These are phyloP conservation scores for Aurifilum marmelostoma DNA, from an alignment of 2,329 filamentous ascomycete species.

Conservation along the genomic window DNA sequence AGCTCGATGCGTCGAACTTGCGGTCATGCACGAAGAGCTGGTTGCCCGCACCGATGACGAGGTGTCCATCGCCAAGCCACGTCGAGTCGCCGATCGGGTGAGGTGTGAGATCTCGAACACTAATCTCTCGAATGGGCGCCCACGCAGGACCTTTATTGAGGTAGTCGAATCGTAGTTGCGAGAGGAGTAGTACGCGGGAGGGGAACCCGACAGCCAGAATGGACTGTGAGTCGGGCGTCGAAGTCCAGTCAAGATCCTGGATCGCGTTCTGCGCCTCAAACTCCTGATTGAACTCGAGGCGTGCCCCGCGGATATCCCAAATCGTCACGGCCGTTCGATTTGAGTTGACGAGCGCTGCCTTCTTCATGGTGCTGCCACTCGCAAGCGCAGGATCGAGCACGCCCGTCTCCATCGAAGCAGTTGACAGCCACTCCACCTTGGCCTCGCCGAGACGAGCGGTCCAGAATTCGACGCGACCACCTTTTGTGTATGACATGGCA, in stretches of 20 bases:
- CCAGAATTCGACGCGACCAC: slow-evolving; percentile 80
- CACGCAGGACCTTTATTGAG: slow-evolving; percentile 87
- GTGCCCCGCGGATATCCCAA: slow-evolving; percentile 83
- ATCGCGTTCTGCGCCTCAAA: slow-evolving; percentile 76
- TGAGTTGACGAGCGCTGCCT: slow-evolving; percentile 80
- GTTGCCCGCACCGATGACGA: slow-evolving; percentile 88
- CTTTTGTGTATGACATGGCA: slow-evolving; percentile 79
- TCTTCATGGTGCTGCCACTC: slow-evolving; percentile 84
- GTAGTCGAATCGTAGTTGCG: slow-evolving; percentile 90
- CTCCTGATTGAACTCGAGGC: slow-evolving; percentile 78
- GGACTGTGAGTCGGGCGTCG: slow-evolving; percentile 84
- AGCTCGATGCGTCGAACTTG: slow-evolving; percentile 66
- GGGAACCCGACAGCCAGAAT: slow-evolving; percentile 91
- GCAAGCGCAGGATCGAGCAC: slow-evolving; percentile 74
- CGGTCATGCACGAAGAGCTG: slow-evolving; percentile 86
- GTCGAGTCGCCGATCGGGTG: slow-evolving; percentile 92
- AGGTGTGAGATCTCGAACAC: slow-evolving; percentile 78
- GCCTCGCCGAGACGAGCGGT: slow-evolving; percentile 72
- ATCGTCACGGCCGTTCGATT: slow-evolving; percentile 78
- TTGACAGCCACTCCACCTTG: slow-evolving; percentile 79
- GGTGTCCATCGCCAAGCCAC: slow-evolving; percentile 83
- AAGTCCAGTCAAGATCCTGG: slow-evolving; percentile 90
- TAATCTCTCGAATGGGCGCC: slow-evolving; percentile 82
- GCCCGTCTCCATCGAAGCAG: slow-evolving; percentile 79
- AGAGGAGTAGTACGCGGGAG: slow-evolving; percentile 79